Evolutionary conservation across 345 rosid genomes (phyloP), one percentile per base, ranked within the genome.

Genomic region (Eucalyptus pauciflora): DNA sequence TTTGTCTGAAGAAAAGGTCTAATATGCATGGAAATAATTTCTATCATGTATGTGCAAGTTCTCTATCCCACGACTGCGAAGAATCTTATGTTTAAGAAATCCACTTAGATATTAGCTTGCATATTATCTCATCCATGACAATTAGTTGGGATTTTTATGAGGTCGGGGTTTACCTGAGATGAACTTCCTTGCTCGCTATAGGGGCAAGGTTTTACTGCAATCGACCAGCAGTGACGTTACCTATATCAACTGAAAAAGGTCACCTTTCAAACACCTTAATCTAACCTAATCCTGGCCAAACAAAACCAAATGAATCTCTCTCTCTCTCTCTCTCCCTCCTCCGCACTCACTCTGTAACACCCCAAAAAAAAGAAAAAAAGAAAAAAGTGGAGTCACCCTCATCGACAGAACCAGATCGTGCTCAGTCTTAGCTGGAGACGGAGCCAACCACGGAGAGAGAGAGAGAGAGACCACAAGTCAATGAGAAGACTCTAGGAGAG

Each of bases 351-450:
- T n/a, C n/a, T n/a, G n/a, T n/a, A 3, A 8, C 7, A 24, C 22
- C 8, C 7, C 54, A 0, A 52, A 7, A 18, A 18, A 18, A 18
- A 3, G 3, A 7, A 52, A 0, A 17, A 52, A 18, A 18, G 3
- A 7, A 52, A 1, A 54, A 62, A 27, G 69, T 27, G 8, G 71
- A n/a, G 67, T 60, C 67, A 27, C 14, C 67, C 31, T 27, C 16
- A 15, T 7, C 76, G 10, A 24, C 10, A 14, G 80, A 33, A 5
- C 45, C 80, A 33, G 45, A 33, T 69, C 37, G n/a, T n/a, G 41
- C 76, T 31, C 41, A 16, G 4, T 67, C 79, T 31, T 29, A 29
- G 71, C 13, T 1, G 17, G 33, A 62, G 71, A 29, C 15, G 7
- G 69, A 60, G 69, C 69, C 31, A 60, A 58, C 14, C 2, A n/a